phyloP scores from a whole-genome alignment of 2,329 filamentous ascomycete genomes.

The Xylariales sp. region DNA sequence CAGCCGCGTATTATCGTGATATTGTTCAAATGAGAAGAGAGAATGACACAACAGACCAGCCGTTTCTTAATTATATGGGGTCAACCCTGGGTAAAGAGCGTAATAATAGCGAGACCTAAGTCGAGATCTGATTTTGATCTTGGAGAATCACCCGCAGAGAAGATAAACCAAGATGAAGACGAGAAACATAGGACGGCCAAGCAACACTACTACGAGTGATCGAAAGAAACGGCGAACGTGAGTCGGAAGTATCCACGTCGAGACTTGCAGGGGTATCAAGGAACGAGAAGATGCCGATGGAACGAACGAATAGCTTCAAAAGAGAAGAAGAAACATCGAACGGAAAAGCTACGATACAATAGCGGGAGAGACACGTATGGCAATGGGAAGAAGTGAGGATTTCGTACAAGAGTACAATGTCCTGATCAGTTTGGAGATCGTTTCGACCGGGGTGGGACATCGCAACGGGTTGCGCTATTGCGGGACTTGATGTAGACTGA shows the following conservation, averaged over 20 bases:
- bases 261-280: conserved; percentile 15
- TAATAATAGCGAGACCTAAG: conserved; percentile 19
- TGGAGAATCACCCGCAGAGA: conserved; percentile 5
- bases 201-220: conserved; percentile 12
- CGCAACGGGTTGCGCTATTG: conserved; percentile 10
- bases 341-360: conserved; percentile 1
- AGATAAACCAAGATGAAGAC: conserved; percentile 3
- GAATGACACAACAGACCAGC: conserved; percentile 22
- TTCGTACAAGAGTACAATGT: conserved; percentile 6
- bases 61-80: conserved; percentile 14
- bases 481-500: conserved; percentile 12
- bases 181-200: conserved; percentile 16
- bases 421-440: conserved; percentile 9
- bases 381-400: neutral
- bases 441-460: conserved; percentile 13
- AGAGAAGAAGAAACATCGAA: neutral
- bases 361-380: conserved; percentile 1
- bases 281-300: conserved; percentile 9
- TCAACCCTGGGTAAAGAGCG: conserved; percentile 5
- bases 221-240: conserved; percentile 11
- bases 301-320: conserved; percentile 1
- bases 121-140: conserved; percentile 2
- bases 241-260: conserved; percentile 14
- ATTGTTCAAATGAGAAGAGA: neutral
- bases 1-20: conserved; percentile 5